Percentiles rank a stretch among this genome's conserved stretches.
phyloP scores from a whole-genome alignment of 192 early-diverging fungal species.

The Umbelopsis sp. region DNA sequence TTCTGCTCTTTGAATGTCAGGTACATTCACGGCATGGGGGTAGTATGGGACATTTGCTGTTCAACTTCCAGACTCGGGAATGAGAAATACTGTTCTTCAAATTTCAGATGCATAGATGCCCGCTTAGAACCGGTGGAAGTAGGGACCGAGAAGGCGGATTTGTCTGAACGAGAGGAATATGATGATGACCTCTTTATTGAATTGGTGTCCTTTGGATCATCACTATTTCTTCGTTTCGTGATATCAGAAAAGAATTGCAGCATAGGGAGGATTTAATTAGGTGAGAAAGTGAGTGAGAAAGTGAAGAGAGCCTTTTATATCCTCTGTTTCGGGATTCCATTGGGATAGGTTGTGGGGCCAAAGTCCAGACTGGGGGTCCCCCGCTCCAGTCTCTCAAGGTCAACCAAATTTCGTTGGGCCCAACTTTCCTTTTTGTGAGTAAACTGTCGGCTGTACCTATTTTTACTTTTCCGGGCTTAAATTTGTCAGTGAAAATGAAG shows the following conservation, averaged over 20 bases:
- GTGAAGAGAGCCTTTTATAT: neutral
- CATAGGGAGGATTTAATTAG: neutral
- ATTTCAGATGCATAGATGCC: constrained; percentile 3
- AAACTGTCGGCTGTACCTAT: neutral
- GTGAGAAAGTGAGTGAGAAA: neutral
- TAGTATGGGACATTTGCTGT: neutral
- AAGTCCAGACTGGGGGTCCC: constrained; percentile 9
- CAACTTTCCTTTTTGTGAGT: neutral
- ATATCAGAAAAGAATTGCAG: constrained; percentile 16
- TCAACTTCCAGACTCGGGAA: constrained; percentile 8
- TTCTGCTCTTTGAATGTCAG: neutral
- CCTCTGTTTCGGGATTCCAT: neutral
- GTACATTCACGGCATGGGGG: neutral
- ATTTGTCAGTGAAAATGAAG: neutral
- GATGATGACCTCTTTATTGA: constrained; percentile 11
- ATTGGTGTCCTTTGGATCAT: constrained; percentile 1
- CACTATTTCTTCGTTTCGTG: constrained; percentile 13
- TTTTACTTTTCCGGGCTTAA: neutral
- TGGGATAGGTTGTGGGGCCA: neutral
- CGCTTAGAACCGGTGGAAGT: neutral
- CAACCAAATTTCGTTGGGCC: neutral
- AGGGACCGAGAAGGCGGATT: neutral
- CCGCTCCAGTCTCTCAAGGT: neutral
- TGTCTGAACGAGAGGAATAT: constrained; percentile 6
- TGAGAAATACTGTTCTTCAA: constrained; percentile 12